Evolutionary conservation across 2,329 filamentous ascomycete genomes (phyloP), one percentile per base, ranked within the genome.

Genomic region (Elsinoe arachidis): DNA sequence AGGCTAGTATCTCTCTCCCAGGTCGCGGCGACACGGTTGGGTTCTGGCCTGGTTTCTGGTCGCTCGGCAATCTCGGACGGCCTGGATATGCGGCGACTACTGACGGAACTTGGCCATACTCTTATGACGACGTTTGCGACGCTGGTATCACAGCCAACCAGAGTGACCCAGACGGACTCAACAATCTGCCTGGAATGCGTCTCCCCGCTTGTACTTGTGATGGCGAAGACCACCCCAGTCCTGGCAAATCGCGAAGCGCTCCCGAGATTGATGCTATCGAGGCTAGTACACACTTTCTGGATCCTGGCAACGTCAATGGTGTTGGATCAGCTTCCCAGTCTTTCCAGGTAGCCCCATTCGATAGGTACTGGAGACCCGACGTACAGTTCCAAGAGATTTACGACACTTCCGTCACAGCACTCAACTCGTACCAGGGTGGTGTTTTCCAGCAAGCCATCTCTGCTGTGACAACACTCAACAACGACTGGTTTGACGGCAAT

Each of bases 321-420:
- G 58, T 74, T 47, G 72, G 72, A 15, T 74, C 77, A 4, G 75
- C 73, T 10, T 77, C 76, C 1, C 76, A 78, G 57, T 75, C 72
- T 56, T 76, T 70, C 55, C 76, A 78, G 60, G 74, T 78, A 37
- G 76, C 76, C 1, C 76, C 76, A 0, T 78, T 77, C 58, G 76
- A 78, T 59, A 33, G 21, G 5, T 61, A 37, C 39, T 56, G 59
- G 59, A 46, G 57, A 15, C 59, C 59, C 12, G 56, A 60, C 39
- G 59, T 54, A 34, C 15, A 26, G 76, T 87, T 80, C 62, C 69
- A 84, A 38, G 84, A 85, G 60, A 73, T 88, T 1, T 87, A 87
- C 62, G 80, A 88, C 62, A 70, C 76, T 30, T 67, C 69, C 1
- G 70, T 56, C 34, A 56, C 54, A 10, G 62, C 63, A 35, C 73